Base-by-base conservation (phyloP, 2,329 filamentous ascomycete genomes). In the Truncatella angustata region DNA sequence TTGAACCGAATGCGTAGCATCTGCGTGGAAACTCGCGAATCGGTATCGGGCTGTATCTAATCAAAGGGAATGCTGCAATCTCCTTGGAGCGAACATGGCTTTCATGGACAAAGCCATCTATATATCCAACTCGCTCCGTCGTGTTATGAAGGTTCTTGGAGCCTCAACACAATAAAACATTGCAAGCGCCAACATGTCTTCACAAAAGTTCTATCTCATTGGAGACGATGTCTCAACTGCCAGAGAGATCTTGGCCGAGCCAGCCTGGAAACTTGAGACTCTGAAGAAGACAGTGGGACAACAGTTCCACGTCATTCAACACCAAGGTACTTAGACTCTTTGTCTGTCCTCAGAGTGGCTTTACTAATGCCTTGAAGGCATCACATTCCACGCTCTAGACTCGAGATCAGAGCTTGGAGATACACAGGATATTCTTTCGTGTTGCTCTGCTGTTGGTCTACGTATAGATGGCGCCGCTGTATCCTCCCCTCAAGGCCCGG, bases 401-500 rank as follows among this genome's bases (percentile, higher is more conserved):
- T 46, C 43, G 30, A 46, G 28, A 35, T 32, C 14, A 7, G 43
- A 32, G 16, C 28, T 46, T n/a, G 43, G 26, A 11, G 46, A 49
- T 12, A 28, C 32, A 11, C 20, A 36, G 30, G 46, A 35, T 20
- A 28, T 49, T 26, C 32, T 39, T 24, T 30, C 46, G 3, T 39
- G 35, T 16, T 10, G 14, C n/a, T 12, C 18, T 11, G 16, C 21
- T 11, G 46, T 49, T 12, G 46, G 32, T 12, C 11, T 49, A 9
- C 30, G 32, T 16, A 70, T 82, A 14, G 77, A 80, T 51, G 76
- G 77, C n/a, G 69, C 75, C 23, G 59, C 68, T 3, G 73, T 81
- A 4, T 74, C 73, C 1, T 66, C 74, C 1, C 64, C 82, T 7
- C 79, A 76, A 1, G 79, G 80, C 0, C 76, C 79, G 4, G 66